Evolutionary conservation across 1,139 yeast genomes (phyloP).

Genomic region (Scheffersomyces cryptocercus): DNA sequence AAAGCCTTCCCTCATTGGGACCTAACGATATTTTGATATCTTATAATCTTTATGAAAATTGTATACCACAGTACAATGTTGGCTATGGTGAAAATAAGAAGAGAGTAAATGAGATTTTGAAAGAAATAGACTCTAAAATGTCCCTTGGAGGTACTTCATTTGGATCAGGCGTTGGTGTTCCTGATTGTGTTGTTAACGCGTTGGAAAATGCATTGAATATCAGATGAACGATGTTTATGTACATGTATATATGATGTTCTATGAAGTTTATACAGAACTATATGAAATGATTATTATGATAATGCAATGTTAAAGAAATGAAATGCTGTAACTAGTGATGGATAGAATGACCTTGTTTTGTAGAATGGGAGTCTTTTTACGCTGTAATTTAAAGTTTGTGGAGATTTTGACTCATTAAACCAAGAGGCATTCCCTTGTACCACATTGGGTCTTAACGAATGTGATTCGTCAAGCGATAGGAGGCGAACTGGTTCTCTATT

Average conservation of each 20-base stretch:
- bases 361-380: too few species aligned
- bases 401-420: too few species aligned
- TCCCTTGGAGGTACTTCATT: slow-evolving; percentile 81
- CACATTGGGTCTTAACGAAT: too few species aligned
- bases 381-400: too few species aligned
- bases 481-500: too few species aligned
- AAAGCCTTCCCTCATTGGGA: slow-evolving; percentile 22
- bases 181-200: slow-evolving; percentile 75
- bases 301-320: background rate
- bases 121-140: slow-evolving; percentile 43
- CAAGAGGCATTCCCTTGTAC: too few species aligned
- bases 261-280: too few species aligned
- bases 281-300: too few species aligned
- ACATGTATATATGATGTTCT: too few species aligned
- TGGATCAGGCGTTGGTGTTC: slow-evolving; percentile 85
- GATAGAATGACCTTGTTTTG: too few species aligned
- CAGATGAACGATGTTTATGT: background rate
- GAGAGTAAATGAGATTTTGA: slow-evolving; percentile 29
- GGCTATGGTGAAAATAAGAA: slow-evolving; percentile 60
- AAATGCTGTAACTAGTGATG: too few species aligned
- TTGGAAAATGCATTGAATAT: slow-evolving; percentile 51
- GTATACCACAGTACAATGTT: slow-evolving; percentile 81
- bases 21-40: slow-evolving; percentile 37
- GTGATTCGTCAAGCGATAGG: too few species aligned
- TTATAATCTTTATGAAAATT: slow-evolving; percentile 41